phyloP scores from a whole-genome alignment of 441 rosid genomes.

The Pelargonium myrrhifolium region DNA sequence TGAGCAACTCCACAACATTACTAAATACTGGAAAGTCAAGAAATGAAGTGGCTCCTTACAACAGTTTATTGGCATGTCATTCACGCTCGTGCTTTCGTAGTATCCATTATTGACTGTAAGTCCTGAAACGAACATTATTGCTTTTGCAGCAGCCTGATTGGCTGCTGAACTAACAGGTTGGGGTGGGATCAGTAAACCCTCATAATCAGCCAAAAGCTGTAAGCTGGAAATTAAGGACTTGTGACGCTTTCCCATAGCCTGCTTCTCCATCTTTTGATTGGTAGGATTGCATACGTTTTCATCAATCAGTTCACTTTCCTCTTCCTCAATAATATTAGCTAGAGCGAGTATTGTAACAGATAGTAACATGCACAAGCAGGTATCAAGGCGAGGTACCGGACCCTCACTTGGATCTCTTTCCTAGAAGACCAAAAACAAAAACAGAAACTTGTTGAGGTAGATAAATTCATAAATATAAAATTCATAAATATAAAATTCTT shows the following conservation, averaged over 20 bases:
- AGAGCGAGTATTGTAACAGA: slow-evolving; percentile 71
- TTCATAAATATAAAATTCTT: slow-evolving; percentile 8
- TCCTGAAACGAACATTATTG: slow-evolving; percentile 61
- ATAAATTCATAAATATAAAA: no score
- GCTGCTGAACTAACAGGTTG: slow-evolving; percentile 55
- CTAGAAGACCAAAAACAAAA: slow-evolving; percentile 23
- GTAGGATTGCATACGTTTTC: slow-evolving; percentile 36
- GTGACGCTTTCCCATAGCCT: slow-evolving; percentile 46
- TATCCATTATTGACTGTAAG: slow-evolving; percentile 48
- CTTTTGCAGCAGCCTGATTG: slow-evolving; percentile 96
- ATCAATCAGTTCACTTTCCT: slow-evolving; percentile 68
- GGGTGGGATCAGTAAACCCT: slow-evolving; percentile 74
- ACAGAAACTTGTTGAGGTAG: slow-evolving; percentile 5
- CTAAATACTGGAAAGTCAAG: background rate
- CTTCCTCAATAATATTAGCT: slow-evolving; percentile 85
- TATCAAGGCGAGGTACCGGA: slow-evolving; percentile 81
- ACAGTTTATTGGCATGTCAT: slow-evolving; percentile 64
- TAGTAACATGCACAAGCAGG: slow-evolving; percentile 78
- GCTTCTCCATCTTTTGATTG: slow-evolving; percentile 50
- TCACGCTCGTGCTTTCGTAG: slow-evolving; percentile 59
- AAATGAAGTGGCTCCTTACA: slow-evolving; percentile 22
- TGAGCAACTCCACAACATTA: background rate
- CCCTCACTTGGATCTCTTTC: slow-evolving; percentile 91
- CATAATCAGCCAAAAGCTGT: slow-evolving; percentile 80
- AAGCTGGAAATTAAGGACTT: slow-evolving; percentile 65